A percentile compares a stretch with the other conserved stretches of the same genome.
These are phyloP conservation scores for Rosellinia necatrix DNA, from an alignment of 2,329 filamentous ascomycete genomes.

Conservation along the genomic window DNA sequence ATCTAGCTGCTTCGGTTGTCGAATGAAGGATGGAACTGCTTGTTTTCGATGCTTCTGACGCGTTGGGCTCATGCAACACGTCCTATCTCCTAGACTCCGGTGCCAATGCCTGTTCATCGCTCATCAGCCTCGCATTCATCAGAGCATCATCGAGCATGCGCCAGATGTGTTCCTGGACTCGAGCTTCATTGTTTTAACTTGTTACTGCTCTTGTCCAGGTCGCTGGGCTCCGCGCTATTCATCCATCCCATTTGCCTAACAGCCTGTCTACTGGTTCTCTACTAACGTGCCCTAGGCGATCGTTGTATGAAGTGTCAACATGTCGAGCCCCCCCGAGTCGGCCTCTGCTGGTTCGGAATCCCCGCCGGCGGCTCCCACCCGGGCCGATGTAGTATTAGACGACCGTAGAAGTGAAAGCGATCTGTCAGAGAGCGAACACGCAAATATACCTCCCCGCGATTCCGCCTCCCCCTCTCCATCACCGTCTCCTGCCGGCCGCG, in stretches of 20 bases:
- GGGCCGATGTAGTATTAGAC: slow-evolving; percentile 43
- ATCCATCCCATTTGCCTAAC: slow-evolving; percentile 30
- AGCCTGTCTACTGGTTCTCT: slow-evolving; percentile 32
- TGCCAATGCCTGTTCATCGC: slow-evolving; percentile 50
- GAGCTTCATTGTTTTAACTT: slow-evolving; percentile 44
- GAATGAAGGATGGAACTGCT: slow-evolving; percentile 33
- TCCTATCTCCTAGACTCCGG: slow-evolving; percentile 28
- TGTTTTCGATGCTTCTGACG: slow-evolving; percentile 35
- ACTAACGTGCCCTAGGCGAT: slow-evolving; percentile 60
- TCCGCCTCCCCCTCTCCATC: slow-evolving; percentile 49
- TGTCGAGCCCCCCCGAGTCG: slow-evolving; percentile 65
- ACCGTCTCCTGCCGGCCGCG: slow-evolving; percentile 45
- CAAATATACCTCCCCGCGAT: slow-evolving; percentile 47
- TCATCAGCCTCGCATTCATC: slow-evolving; percentile 56
- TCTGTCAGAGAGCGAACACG: slow-evolving; percentile 71
- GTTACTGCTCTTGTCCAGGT: slow-evolving; percentile 39
- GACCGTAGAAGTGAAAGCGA: slow-evolving; percentile 70
- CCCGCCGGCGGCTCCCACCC: slow-evolving; percentile 58
- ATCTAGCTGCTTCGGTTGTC: slow-evolving; percentile 35
- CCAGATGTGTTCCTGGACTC: slow-evolving; percentile 41
- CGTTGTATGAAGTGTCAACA: slow-evolving; percentile 58
- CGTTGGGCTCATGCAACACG: slow-evolving; percentile 28
- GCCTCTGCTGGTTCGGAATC: slow-evolving; percentile 70
- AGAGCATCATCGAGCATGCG: slow-evolving; percentile 45
- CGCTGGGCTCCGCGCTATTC: slow-evolving; percentile 41